Conservation (phyloP, 164 flowering plant genomes). For the Vitis cinerea region DNA sequence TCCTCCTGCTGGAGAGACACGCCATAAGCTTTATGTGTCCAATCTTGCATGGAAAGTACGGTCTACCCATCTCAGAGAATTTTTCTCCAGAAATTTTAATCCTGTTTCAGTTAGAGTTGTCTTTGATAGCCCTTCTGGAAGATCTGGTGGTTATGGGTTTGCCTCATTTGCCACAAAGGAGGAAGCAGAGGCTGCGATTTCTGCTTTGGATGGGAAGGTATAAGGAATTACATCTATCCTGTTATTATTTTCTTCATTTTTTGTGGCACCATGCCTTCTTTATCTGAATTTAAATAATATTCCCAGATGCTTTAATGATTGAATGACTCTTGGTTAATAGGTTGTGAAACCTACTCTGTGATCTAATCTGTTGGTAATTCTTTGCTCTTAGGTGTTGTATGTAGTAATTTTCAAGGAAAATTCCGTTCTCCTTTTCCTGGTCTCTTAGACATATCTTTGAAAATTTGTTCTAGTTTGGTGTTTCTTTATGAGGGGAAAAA, state of each 20-base stretch:
- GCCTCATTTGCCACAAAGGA: conserved; percentile 76
- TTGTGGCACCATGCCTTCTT: too few species aligned
- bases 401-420: neutral
- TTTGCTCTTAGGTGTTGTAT: neutral
- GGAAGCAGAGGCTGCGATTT: conserved; percentile 81
- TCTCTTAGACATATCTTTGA: neutral
- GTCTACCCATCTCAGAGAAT: conserved; percentile 68
- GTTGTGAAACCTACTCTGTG: too few species aligned
- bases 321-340: too few species aligned
- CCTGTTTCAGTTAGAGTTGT: conserved; percentile 75
- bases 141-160: conserved; percentile 87
- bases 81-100: conserved; percentile 51
- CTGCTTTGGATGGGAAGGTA: conserved; percentile 85
- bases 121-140: conserved; percentile 59
- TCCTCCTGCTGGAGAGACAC: conserved; percentile 46
- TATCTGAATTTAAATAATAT: too few species aligned
- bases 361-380: too few species aligned
- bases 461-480: neutral
- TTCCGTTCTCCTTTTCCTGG: neutral
- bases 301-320: too few species aligned
- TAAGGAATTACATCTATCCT: neutral
- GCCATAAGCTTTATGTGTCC: conserved; percentile 67
- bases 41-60: conserved; percentile 92
- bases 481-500: neutral
- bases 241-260: neutral